These are phyloP conservation scores for Smittium culicis DNA, from an alignment of 371 early-diverging fungal genomes.

Conservation along the genomic window DNA sequence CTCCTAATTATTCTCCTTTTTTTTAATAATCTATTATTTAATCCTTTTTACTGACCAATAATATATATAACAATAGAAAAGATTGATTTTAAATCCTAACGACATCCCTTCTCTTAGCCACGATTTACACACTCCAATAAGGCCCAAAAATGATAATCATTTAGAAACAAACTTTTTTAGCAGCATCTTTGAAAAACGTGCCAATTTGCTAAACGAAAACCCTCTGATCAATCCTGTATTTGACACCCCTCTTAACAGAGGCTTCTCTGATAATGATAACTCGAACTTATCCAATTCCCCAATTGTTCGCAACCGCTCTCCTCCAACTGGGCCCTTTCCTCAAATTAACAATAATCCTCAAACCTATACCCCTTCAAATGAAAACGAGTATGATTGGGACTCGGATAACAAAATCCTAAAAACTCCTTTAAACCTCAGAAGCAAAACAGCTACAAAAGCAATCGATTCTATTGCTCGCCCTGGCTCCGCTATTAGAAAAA, in stretches of 20 bases:
- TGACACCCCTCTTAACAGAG: not conserved
- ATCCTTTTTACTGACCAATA: not conserved
- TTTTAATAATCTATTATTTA: not conserved
- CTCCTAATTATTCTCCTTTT: not conserved
- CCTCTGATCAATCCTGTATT: not conserved
- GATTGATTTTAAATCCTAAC: not conserved
- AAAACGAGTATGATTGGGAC: not conserved
- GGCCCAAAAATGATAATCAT: not conserved
- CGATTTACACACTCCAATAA: not conserved
- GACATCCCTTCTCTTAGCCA: not conserved
- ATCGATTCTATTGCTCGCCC: constrained; percentile 2
- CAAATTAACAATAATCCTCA: not conserved
- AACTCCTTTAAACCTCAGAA: not conserved
- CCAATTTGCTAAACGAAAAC: not conserved
- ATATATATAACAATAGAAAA: not conserved
- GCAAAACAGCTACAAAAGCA: not conserved
- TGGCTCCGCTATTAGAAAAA: constrained; percentile 4
- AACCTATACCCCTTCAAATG: not conserved
- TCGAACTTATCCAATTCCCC: not conserved
- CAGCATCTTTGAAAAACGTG: not conserved
- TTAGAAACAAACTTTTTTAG: not conserved
- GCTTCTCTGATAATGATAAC: not conserved
- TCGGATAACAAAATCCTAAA: not conserved
- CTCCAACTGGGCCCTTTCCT: not conserved
- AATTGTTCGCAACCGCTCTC: not conserved